Percentiles rank a stretch among this genome's conserved stretches.
These are phyloP conservation scores for Aspergillus taichungensis DNA, from an alignment of 495 filamentous ascomycete genomes.

Conservation along the genomic window DNA sequence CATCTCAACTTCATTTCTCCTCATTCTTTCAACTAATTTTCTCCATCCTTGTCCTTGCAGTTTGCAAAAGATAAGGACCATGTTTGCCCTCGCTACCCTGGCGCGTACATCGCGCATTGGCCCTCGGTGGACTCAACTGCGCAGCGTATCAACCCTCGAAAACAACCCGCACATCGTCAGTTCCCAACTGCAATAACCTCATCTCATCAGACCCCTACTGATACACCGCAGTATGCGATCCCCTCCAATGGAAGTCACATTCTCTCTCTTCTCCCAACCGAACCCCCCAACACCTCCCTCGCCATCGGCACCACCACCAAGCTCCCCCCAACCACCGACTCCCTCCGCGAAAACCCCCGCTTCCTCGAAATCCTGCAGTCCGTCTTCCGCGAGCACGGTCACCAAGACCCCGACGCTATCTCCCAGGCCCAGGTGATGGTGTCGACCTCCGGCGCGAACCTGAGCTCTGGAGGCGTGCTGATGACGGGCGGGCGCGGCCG, in stretches of 20 bases:
- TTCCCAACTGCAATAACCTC: background rate
- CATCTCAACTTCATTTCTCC: background rate
- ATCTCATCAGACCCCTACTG: background rate
- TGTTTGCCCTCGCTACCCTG: slow-evolving; percentile 20
- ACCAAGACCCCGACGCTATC: slow-evolving; percentile 60
- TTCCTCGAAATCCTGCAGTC: slow-evolving; percentile 71
- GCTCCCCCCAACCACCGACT: slow-evolving; percentile 67
- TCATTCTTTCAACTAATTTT: background rate
- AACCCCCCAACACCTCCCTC: slow-evolving; percentile 57
- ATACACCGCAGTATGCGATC: slow-evolving; percentile 60
- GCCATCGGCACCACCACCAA: slow-evolving; percentile 67
- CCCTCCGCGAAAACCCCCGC: slow-evolving; percentile 64
- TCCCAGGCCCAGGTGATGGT: slow-evolving; percentile 73
- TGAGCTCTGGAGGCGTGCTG: slow-evolving; percentile 58
- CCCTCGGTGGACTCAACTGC: slow-evolving; percentile 21
- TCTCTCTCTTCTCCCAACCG: slow-evolving; percentile 66
- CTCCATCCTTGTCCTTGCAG: too few relatives aligned
- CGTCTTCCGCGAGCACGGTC: slow-evolving; percentile 60
- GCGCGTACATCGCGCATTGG: slow-evolving; percentile 12
- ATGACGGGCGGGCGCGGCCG: slow-evolving; percentile 37
- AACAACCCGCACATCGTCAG: slow-evolving; percentile 48
- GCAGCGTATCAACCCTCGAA: slow-evolving; percentile 43
- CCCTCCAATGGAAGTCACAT: slow-evolving; percentile 41
- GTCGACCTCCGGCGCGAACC: slow-evolving; percentile 62
- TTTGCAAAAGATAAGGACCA: background rate